phyloP scores from a whole-genome alignment of 495 filamentous ascomycete genomes.

The Penicillium chermesinum region DNA sequence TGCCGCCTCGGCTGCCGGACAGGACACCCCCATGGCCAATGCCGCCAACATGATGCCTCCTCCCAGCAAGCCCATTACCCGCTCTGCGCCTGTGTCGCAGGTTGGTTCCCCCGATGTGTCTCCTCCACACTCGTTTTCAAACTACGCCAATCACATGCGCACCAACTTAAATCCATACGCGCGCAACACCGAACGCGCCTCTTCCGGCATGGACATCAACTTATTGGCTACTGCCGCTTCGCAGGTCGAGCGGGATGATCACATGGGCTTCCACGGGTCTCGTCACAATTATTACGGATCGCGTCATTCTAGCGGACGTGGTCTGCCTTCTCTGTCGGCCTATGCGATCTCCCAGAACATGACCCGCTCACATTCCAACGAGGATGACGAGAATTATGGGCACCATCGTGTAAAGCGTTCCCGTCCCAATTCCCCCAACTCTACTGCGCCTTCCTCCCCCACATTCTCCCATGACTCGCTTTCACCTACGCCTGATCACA shows the following conservation, averaged over 20 bases:
- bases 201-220: slow-evolving; percentile 70
- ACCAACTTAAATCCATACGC: slow-evolving; percentile 61
- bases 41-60: slow-evolving; percentile 66
- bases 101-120: slow-evolving; percentile 92
- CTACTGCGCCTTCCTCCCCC: slow-evolving; percentile 93
- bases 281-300: slow-evolving; percentile 50
- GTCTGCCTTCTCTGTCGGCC: slow-evolving; percentile 72
- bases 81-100: slow-evolving; percentile 86
- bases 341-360: slow-evolving; percentile 78
- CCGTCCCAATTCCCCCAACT: slow-evolving; percentile 86
- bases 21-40: slow-evolving; percentile 48
- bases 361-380: slow-evolving; percentile 87
- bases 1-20: slow-evolving; percentile 48
- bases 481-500: slow-evolving; percentile 95
- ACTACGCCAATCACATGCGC: slow-evolving; percentile 62
- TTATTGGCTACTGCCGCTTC: slow-evolving; percentile 88
- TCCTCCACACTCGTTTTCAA: slow-evolving; percentile 83
- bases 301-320: slow-evolving; percentile 56
- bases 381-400: slow-evolving; percentile 68
- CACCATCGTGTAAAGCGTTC: slow-evolving; percentile 78
- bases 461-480: slow-evolving; percentile 95
- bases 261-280: slow-evolving; percentile 38
- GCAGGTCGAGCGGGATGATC: slow-evolving; percentile 76
- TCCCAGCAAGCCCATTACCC: slow-evolving; percentile 63
- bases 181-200: slow-evolving; percentile 45